Evolutionary conservation across 306 rosid species (phyloP).

Genomic region (Inga laurina): DNA sequence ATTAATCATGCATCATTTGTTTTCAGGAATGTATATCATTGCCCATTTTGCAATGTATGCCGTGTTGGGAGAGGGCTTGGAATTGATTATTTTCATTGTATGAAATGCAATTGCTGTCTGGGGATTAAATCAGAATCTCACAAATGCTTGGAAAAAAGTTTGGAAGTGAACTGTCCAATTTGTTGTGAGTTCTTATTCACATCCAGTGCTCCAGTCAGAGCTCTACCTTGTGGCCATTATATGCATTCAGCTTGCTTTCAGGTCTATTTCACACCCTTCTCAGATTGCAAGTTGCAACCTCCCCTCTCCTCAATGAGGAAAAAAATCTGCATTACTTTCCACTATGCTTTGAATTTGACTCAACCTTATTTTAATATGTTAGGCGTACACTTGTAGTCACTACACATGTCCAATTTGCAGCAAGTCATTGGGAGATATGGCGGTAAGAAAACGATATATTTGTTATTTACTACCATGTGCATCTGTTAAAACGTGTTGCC

Average conservation of each 20-base stretch:
- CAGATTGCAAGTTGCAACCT: constrained; percentile 1
- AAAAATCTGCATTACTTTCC: constrained; percentile 5
- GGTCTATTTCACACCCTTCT: constrained; percentile 50
- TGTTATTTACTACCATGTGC: neutral
- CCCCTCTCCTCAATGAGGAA: neutral
- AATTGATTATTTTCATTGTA: constrained; percentile 92
- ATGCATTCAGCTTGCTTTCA: constrained; percentile 99
- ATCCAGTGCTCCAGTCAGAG: constrained; percentile 93
- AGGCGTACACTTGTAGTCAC: constrained; percentile 98
- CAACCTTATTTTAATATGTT: constrained; percentile 39
- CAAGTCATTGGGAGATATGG: constrained; percentile 99
- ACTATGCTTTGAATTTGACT: constrained; percentile 21
- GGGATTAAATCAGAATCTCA: constrained; percentile 84
- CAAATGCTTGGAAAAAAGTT: constrained; percentile 92
- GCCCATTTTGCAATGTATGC: constrained; percentile 98
- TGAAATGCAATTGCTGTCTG: constrained; percentile 97
- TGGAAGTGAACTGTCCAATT: constrained; percentile 96
- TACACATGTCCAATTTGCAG: constrained; percentile 97
- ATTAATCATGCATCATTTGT: constrained; percentile 12
- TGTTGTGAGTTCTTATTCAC: constrained; percentile 96
- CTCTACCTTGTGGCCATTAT: constrained; percentile 94
- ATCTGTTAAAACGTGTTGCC: neutral
- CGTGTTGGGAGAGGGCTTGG: constrained; percentile 98
- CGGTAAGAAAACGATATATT: constrained; percentile 58
- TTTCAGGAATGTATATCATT: constrained; percentile 89